phyloP scores from a whole-genome alignment of 345 rosid species.

The Stellera chamaejasme region DNA sequence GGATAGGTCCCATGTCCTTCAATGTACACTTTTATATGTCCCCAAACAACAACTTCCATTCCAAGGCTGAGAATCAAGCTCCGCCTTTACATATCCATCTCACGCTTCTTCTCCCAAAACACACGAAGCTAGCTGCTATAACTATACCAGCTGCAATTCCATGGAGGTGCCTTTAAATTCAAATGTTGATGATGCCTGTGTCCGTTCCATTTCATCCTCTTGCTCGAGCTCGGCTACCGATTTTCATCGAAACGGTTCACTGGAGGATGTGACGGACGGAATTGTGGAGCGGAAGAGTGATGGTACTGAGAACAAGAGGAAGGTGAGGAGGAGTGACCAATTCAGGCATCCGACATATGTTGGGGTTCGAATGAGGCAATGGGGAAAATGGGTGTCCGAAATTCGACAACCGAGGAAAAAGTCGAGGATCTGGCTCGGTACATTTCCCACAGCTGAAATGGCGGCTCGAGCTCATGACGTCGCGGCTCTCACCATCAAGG shows the following conservation, averaged over 20 bases:
- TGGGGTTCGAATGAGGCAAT: conserved; percentile 85
- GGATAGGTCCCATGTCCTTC: too few relatives aligned
- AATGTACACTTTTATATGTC: too few relatives aligned
- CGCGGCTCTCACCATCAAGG: conserved; percentile 75
- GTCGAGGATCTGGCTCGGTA: conserved; percentile 92
- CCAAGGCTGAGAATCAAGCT: too few relatives aligned
- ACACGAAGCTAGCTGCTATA: too few relatives aligned
- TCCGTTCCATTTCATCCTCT: too few relatives aligned
- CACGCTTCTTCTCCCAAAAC: too few relatives aligned
- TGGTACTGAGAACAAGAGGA: conserved; percentile 6
- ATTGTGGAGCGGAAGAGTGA: conserved; percentile 1
- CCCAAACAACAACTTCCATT: too few relatives aligned
- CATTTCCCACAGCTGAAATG: conserved; percentile 86
- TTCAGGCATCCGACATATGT: conserved; percentile 42
- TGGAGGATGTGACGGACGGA: not conserved
- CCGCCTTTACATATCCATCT: too few relatives aligned
- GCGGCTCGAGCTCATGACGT: conserved; percentile 97
- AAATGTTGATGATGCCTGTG: too few relatives aligned
- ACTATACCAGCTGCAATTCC: too few relatives aligned
- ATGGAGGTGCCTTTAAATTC: too few relatives aligned
- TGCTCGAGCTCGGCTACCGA: too few relatives aligned
- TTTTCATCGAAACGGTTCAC: not conserved
- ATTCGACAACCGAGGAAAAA: conserved; percentile 87
- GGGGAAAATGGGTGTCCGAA: conserved; percentile 98
- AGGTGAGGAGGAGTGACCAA: conserved; percentile 5